A percentile compares a stretch with the other conserved stretches of the same genome.
phyloP scores from a whole-genome alignment of 78 protist genomes.

The Polysphondylium violaceum region DNA sequence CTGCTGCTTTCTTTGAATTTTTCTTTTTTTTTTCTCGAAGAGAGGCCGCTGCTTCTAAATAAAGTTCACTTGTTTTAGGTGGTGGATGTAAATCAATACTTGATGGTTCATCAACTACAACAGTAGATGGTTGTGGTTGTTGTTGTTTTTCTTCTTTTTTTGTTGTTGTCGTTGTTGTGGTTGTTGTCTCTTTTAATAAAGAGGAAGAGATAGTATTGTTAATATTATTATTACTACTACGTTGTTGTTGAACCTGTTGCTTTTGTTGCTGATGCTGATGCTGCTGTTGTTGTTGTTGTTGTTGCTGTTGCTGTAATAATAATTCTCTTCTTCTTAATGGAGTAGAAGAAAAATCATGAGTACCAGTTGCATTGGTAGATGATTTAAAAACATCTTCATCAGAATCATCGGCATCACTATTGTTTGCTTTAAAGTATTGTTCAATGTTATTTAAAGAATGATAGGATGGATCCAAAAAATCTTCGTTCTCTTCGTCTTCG shows the following conservation, averaged over 20 bases:
- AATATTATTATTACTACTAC: background rate
- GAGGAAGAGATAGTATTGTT: background rate
- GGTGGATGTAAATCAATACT: background rate
- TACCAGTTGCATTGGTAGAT: background rate
- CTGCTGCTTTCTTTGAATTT: background rate
- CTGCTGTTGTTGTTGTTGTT: background rate
- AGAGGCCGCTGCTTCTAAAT: no score
- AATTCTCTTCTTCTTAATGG: background rate
- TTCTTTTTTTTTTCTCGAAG: background rate
- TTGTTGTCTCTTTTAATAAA: conserved; percentile 9
- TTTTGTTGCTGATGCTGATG: background rate
- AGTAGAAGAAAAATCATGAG: background rate
- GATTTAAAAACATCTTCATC: conserved; percentile 3
- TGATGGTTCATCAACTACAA: background rate
- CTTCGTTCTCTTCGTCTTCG: background rate
- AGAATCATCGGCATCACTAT: conserved; percentile 11
- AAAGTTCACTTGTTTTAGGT: no score
- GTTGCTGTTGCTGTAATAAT: background rate
- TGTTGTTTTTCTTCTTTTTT: background rate
- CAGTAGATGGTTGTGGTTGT: background rate
- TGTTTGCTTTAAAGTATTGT: background rate
- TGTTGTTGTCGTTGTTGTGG: background rate
- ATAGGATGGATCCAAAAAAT: background rate
- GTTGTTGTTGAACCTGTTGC: no score
- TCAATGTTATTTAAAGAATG: background rate